Evolutionary conservation across 1,284 basidiomycete genomes (phyloP), one percentile per base, ranked within the genome.

Genomic region (Malassezia slooffiae): DNA sequence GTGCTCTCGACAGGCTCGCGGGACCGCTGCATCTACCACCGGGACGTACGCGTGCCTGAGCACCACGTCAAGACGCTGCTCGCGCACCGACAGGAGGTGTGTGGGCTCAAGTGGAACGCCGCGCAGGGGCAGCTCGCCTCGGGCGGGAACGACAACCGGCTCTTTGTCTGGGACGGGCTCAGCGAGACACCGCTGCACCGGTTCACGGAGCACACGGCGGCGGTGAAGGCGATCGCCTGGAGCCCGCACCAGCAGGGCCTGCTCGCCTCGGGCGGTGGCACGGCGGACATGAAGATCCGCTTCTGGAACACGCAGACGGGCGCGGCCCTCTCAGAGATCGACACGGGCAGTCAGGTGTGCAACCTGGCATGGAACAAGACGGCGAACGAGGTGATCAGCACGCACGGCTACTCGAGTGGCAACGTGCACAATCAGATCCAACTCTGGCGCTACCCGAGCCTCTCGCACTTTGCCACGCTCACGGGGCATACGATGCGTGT

Each of bases 221-320:
- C 91, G 0, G 89, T 97, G 52, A 97, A 97, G 69, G 91, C 93
- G 2, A 81, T 97, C 15, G 88, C 89, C 1, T 97, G 93, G 91
- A 89, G 86, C 67, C 91, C 91, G 4, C 93, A 97, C 70, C 79
- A 93, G 47, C 76, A 83, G 15, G 89, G 89, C 2, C 77, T 96
- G 2, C 73, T 97, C 17, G 93, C 91, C 1, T 88, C 85, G 3
- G 93, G 93, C n/a, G 91, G 93, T 20, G 93, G 91, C 11, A 97
- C 93, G 9, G 88, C 91, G 88, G 71, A 72, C 70, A 95, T 91
- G 74, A 90, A 89, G 67, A 91, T 97, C 44, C 76, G 90, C 39
- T 96, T 95, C 67, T 97, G 91, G 91, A 97, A 97, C 69, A 86
- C 85, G 13, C 74, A 79, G 39, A 89, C 80, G 35, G 93, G 93